Evolutionary conservation across 768 basidiomycete genomes (phyloP), one percentile per base, ranked within the genome.

Genomic region (Mycena rebaudengoi): DNA sequence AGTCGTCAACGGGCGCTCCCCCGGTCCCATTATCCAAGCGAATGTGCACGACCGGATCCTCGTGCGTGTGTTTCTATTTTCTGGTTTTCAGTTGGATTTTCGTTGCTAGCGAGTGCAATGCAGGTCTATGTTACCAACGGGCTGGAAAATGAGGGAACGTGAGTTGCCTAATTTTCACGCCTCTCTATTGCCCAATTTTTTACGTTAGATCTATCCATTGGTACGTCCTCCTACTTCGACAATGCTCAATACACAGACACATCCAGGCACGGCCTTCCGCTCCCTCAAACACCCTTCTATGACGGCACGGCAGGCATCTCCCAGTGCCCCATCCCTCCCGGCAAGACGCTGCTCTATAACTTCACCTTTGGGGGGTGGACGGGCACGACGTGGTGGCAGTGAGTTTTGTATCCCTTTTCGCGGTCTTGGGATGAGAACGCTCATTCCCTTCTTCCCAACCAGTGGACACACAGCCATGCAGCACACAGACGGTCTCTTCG

Each of bases 301-400:
- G 85, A 86, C 53, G 85, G 85, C 2, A 78, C 83, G 0, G 72
- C 69, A 8, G 80, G 78, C 10, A 76, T 86, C 43, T 82, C 85
- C 1, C 80, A 86, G 66, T 86, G 86, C 65, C 81, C 82, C 11
- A 86, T 86, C 32, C 85, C 85, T n/a, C 78, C 85, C 4, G 83
- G 83, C 23, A 72, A 77, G 66, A 80, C 78, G 53, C 35, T 60
- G 69, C 71, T 75, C 1, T 80, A 78, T 64, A 78, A 71, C 48
- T 85, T 81, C 55, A 80, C 79, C 6, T 68, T 85, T 39, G 78
- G 80, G 20, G 75, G 76, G 14, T 83, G 79, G 66, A 77, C 75
- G 1, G 84, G 84, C 1, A 82, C 82, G 0, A 84, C 77, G 20
- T 85, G 84, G 84, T 85, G 80, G 76, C 84, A 85, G 73, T 83